phyloP scores from a whole-genome alignment of 2,329 filamentous ascomycete species.

The Epichloe amarillans region DNA sequence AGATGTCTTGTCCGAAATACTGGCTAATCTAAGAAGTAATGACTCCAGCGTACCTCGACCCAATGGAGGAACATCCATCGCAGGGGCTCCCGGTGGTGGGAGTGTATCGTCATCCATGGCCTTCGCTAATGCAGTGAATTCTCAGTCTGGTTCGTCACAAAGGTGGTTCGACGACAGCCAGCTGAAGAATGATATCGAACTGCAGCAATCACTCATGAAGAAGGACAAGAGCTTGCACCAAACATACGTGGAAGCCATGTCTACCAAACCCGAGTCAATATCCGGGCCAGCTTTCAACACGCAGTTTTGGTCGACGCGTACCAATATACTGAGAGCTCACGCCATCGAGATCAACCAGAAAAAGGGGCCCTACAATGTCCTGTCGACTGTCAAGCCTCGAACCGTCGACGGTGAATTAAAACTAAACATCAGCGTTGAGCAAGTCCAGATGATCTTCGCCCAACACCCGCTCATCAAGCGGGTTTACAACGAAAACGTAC shows the following conservation, averaged over 20 bases:
- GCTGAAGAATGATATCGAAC: slow-evolving; percentile 62
- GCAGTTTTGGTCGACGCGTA: slow-evolving; percentile 88
- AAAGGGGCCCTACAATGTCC: slow-evolving; percentile 82
- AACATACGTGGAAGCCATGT: slow-evolving; percentile 75
- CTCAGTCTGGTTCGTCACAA: slow-evolving; percentile 36
- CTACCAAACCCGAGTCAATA: slow-evolving; percentile 73
- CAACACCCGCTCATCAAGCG: slow-evolving; percentile 85
- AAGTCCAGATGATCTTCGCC: slow-evolving; percentile 82
- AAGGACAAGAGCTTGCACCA: slow-evolving; percentile 62
- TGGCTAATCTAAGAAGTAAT: slow-evolving; percentile 52
- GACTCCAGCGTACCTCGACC: slow-evolving; percentile 39
- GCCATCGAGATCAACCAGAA: slow-evolving; percentile 80
- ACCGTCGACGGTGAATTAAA: slow-evolving; percentile 44
- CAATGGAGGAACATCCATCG: slow-evolving; percentile 16
- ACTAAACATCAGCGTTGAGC: slow-evolving; percentile 77
- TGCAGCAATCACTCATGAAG: slow-evolving; percentile 82
- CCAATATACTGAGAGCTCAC: slow-evolving; percentile 76
- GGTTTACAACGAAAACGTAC: slow-evolving; percentile 88
- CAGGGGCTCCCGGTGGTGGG: slow-evolving; percentile 17
- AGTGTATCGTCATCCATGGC: slow-evolving; percentile 58
- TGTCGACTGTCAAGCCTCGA: slow-evolving; percentile 71
- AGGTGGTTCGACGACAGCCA: slow-evolving; percentile 70
- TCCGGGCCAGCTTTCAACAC: slow-evolving; percentile 69
- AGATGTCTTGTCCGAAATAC: slow-evolving; percentile 64
- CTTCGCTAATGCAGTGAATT: slow-evolving; percentile 56